Evolutionary conservation across 148 eudicot species (phyloP).

Genomic region (Cornus kousa): DNA sequence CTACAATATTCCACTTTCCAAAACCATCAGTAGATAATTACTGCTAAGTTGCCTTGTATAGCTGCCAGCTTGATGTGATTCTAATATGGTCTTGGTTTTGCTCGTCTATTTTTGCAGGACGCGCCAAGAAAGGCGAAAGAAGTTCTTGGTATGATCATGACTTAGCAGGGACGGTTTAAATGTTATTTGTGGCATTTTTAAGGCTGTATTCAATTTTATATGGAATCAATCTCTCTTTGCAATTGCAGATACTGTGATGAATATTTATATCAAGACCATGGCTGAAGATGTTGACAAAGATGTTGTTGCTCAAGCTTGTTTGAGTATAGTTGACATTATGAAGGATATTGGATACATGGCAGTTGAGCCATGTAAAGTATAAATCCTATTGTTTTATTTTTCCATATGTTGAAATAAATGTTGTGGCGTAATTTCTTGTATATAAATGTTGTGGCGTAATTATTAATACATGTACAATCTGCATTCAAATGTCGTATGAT

Average conservation of each 20-base stretch:
- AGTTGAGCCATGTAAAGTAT: constrained; percentile 28
- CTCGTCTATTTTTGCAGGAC: constrained; percentile 51
- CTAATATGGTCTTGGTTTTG: constrained; percentile 1
- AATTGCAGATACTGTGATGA: constrained; percentile 74
- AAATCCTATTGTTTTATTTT: constrained; percentile 11
- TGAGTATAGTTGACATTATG: constrained; percentile 63
- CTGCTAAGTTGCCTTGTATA: not conserved
- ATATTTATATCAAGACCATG: constrained; percentile 80
- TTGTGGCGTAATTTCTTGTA: too few species aligned
- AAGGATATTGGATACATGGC: constrained; percentile 53
- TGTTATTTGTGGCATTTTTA: not conserved
- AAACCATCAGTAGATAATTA: not conserved
- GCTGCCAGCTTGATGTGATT: not conserved
- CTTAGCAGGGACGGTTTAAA: not conserved
- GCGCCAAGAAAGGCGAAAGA: constrained; percentile 67
- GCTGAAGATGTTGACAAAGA: constrained; percentile 92
- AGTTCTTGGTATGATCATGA: constrained; percentile 55
- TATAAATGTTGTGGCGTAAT: not conserved
- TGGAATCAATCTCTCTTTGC: not conserved
- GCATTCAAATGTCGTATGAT: constrained; percentile 8
- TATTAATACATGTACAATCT: constrained; percentile 2
- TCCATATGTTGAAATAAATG: not conserved
- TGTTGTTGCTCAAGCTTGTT: constrained; percentile 96
- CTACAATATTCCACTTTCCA: not conserved
- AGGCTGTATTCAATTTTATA: not conserved